These are phyloP conservation scores for Exophiala bonariae DNA, from an alignment of 2,329 filamentous ascomycete species.

Conservation along the genomic window DNA sequence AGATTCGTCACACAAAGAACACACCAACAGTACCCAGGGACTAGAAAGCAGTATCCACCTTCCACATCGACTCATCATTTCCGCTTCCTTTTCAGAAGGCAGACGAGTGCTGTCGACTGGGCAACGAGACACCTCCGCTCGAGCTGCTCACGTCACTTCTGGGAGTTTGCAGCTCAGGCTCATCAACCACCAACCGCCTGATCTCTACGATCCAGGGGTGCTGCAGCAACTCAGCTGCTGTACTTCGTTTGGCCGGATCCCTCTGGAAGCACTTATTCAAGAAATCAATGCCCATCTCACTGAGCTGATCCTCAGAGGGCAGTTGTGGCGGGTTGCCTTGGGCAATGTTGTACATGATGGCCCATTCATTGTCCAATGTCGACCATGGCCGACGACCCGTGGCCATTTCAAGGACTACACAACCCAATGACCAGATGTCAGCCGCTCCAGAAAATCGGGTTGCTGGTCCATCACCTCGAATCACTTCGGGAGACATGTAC, in stretches of 20 bases:
- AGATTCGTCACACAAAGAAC: too few relatives aligned
- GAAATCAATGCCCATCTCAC: conserved; percentile 82
- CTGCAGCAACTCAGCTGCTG: conserved; percentile 84
- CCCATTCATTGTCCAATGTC: conserved; percentile 96
- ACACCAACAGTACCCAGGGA: too few relatives aligned
- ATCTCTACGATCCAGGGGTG: conserved; percentile 78
- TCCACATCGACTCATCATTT: too few relatives aligned
- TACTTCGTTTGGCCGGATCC: conserved; percentile 75
- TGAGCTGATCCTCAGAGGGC: conserved; percentile 79
- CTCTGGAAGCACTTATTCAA: conserved; percentile 81
- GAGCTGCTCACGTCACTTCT: conserved; percentile 15
- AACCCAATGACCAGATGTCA: conserved; percentile 95
- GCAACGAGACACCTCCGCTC: conserved; percentile 19
- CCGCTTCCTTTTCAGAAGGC: conserved; percentile 8
- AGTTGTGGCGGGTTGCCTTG: conserved; percentile 91
- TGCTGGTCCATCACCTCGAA: conserved; percentile 73
- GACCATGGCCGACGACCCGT: conserved; percentile 94
- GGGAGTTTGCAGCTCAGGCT: conserved; percentile 24
- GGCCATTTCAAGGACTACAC: conserved; percentile 96
- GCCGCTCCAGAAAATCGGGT: conserved; percentile 64
- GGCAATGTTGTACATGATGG: conserved; percentile 99
- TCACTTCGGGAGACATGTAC: conserved; percentile 99
- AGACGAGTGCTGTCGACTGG: conserved; percentile 18
- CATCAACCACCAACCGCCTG: conserved; percentile 46
- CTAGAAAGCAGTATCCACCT: too few relatives aligned